Percentiles rank a stretch among this genome's conserved stretches.
phyloP scores from a whole-genome alignment of 1,284 basidiomycete species.

The Austroboletus niveus region DNA sequence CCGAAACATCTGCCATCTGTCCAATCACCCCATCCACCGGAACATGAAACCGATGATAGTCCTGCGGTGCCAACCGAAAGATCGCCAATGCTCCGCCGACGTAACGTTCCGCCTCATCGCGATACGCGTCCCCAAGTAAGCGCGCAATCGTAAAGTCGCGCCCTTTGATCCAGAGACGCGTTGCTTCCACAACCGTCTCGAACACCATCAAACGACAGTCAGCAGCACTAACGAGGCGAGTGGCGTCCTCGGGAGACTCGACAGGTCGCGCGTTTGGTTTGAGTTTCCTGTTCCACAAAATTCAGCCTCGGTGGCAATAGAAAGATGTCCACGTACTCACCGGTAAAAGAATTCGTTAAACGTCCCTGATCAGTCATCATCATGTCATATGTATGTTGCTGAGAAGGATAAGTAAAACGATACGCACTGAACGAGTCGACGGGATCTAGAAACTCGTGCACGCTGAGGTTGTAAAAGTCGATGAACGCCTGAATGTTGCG shows the following conservation, averaged over 20 bases:
- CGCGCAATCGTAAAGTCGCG: constrained; percentile 83
- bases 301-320: constrained; percentile 33
- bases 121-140: constrained; percentile 80
- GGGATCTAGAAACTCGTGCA: constrained; percentile 82
- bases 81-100: constrained; percentile 79
- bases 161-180: constrained; percentile 95
- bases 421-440: constrained; percentile 77
- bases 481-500: constrained; percentile 88
- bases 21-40: constrained; percentile 87
- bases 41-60: constrained; percentile 96
- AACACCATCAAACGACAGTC: constrained; percentile 97
- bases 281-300: constrained; percentile 62
- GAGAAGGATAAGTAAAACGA: neutral
- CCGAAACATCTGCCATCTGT: constrained; percentile 74
- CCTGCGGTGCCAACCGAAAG: constrained; percentile 92
- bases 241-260: constrained; percentile 70
- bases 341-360: constrained; percentile 93
- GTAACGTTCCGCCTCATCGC: constrained; percentile 66
- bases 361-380: constrained; percentile 51
- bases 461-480: constrained; percentile 84
- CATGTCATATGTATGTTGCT: neutral
- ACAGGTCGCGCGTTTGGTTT: constrained; percentile 81
- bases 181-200: constrained; percentile 81
- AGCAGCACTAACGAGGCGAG: constrained; percentile 81
- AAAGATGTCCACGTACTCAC: constrained; percentile 16